Evolutionary conservation across 768 basidiomycete species (phyloP), one percentile per base, ranked within the genome.

Genomic region (Xerocomellus dryophilus): DNA sequence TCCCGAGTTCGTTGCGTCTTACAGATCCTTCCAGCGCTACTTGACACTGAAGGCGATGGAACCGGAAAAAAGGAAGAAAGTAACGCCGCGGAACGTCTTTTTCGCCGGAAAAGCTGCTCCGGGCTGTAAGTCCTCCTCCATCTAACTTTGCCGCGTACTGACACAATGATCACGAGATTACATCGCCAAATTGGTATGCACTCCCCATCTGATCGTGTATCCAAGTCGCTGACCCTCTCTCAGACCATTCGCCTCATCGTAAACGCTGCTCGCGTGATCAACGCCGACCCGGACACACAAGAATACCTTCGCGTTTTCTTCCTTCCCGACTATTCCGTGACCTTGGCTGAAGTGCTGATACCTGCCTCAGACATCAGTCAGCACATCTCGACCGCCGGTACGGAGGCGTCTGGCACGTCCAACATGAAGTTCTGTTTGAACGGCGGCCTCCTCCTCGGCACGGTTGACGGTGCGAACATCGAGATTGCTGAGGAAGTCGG

Each of bases 71-170:
- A 82, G 89, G 64, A 88, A 88, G 76, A 90, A 89, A 68, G 81
- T 88, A 59, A 84, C 81, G 61, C 88, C 84, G n/a, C 82, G 85
- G 48, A 93, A 93, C 18, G 88, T 93, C n/a, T 90, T 99, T 78
- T 98, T 99, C 59, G 96, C 93, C 31, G 96, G 97, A 58, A 98
- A 98, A 70, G 94, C 96, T 49, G 96, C 96, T 0, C 96, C 96
- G 36, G 95, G 85, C 53, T 93, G 87, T 88, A 66, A 66, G 85
- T 74, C 7, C 18, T 25, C 14, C 17, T 18, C 29, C 34, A 25
- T 38, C n/a, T 14, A 12, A 18, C n/a, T 20, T 38, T 18, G 17
- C 27, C 47, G 11, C 18, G 46, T 21, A 10, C 56, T 55, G 50
- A 69, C 38, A 17, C 12, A 12, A 48, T 17, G 11, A 41, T 15